Evolutionary conservation across 2,329 filamentous ascomycete genomes (phyloP).

Genomic region (Torrubiellomyces zombiae): DNA sequence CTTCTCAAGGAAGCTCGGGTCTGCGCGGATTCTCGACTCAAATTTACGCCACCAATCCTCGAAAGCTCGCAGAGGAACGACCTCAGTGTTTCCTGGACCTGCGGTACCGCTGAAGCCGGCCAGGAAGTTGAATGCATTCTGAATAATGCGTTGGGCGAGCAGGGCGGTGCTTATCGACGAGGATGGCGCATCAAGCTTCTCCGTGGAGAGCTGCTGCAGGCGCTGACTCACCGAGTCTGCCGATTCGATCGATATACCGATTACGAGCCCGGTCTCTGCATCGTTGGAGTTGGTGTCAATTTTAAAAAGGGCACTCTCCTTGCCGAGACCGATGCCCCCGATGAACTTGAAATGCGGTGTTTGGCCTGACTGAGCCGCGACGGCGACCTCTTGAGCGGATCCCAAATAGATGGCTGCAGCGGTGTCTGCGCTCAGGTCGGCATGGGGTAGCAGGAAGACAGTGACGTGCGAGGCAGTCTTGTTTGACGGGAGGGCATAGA

Average conservation of each 20-base stretch:
- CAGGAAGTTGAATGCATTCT: constrained; percentile 93
- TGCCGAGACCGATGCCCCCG: constrained; percentile 76
- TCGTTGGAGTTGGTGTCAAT: constrained; percentile 25
- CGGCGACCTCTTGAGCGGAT: constrained; percentile 27
- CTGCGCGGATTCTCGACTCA: constrained; percentile 66
- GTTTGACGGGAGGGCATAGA: constrained; percentile 31
- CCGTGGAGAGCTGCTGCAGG: constrained; percentile 38
- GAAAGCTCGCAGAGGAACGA: constrained; percentile 87
- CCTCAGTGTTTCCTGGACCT: constrained; percentile 51
- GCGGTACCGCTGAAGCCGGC: constrained; percentile 62
- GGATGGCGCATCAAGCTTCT: constrained; percentile 8
- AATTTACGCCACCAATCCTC: constrained; percentile 98
- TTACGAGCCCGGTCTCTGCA: constrained; percentile 36
- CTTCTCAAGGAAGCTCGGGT: constrained; percentile 78
- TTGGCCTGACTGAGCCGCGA: constrained; percentile 21
- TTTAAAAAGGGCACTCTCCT: constrained; percentile 85
- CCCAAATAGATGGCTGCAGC: constrained; percentile 83
- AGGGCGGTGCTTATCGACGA: constrained; percentile 48
- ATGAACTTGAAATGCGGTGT: constrained; percentile 60
- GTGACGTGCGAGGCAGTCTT: constrained; percentile 64
- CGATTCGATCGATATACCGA: constrained; percentile 73
- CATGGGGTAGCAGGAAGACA: constrained; percentile 73
- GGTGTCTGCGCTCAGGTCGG: constrained; percentile 53
- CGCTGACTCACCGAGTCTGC: constrained; percentile 53
- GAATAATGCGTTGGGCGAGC: constrained; percentile 84